Percentiles rank a stretch among this genome's conserved stretches.
phyloP scores from a whole-genome alignment of 257 asterid genomes.

The Voacanga thouarsii region DNA sequence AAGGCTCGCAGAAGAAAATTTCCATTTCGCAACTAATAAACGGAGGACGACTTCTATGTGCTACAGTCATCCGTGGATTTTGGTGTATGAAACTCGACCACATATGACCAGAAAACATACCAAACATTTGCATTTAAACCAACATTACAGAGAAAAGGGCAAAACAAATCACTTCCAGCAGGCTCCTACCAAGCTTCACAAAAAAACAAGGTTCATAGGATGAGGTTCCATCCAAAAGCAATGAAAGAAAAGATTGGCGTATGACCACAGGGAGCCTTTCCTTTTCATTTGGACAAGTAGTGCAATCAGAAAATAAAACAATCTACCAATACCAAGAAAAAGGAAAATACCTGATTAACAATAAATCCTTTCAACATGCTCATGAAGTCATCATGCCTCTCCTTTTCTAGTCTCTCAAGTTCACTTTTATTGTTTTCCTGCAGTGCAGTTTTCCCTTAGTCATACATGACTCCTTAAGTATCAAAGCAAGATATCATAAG shows the following conservation, averaged over 20 bases:
- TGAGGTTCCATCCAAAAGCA: not conserved
- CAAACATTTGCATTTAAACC: not conserved
- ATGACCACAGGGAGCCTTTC: not conserved
- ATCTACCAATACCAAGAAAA: not conserved
- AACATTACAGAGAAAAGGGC: not conserved
- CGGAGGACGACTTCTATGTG: not conserved
- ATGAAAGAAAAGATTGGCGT: not conserved
- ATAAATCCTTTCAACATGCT: conserved; percentile 89
- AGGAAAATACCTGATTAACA: conserved; percentile 72
- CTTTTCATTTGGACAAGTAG: not conserved
- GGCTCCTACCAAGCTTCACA: not conserved
- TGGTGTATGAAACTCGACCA: not conserved
- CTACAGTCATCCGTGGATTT: too few relatives aligned
- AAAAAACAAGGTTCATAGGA: not conserved
- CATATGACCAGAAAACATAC: not conserved
- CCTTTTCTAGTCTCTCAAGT: conserved; percentile 82
- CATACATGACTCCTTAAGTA: not conserved
- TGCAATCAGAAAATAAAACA: not conserved
- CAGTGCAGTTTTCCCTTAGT: conserved; percentile 20
- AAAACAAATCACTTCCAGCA: not conserved
- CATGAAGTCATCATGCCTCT: conserved; percentile 79
- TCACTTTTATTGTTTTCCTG: conserved; percentile 91
- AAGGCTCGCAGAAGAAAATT: too few relatives aligned
- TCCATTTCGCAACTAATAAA: not conserved
- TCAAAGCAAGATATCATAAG: not conserved